A percentile compares a stretch with the other conserved stretches of the same genome.
Evolutionary conservation across 129 eudicot genomes (phyloP).

Genomic region (Tanacetum coccineum): DNA sequence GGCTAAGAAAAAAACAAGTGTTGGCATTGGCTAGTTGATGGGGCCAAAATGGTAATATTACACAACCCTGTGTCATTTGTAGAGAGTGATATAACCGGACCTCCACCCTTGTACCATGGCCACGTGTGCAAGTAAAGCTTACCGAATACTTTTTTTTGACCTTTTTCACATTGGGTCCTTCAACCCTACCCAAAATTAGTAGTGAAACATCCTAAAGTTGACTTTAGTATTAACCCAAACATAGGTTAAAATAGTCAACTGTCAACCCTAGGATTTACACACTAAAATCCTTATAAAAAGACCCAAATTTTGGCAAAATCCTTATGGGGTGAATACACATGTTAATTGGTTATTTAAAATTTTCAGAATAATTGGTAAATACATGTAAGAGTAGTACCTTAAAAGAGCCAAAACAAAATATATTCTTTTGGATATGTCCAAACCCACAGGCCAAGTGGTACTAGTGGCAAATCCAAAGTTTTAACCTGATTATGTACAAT

Average conservation of each 20-base stretch:
- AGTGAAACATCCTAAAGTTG: constrained; percentile 28
- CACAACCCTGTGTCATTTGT: constrained; percentile 14
- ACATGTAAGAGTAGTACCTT: too few relatives aligned
- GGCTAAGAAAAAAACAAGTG: neutral
- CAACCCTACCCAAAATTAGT: constrained; percentile 14
- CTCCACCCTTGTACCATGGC: constrained; percentile 16
- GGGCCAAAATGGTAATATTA: constrained; percentile 32
- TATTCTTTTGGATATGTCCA: too few relatives aligned
- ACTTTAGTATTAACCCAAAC: constrained; percentile 13
- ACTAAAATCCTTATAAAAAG: constrained; percentile 9
- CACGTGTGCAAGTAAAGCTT: constrained; percentile 36
- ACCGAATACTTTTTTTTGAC: constrained; percentile 23
- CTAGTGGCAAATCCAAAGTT: too few relatives aligned
- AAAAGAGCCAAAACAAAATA: too few relatives aligned
- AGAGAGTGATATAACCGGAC: constrained; percentile 11
- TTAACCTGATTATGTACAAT: too few relatives aligned
- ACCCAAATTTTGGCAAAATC: neutral
- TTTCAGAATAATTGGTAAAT: too few relatives aligned
- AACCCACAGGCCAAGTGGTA: too few relatives aligned
- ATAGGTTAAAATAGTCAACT: constrained; percentile 26
- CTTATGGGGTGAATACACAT: too few relatives aligned
- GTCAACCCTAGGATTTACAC: neutral
- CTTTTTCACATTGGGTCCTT: constrained; percentile 21
- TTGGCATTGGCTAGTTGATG: constrained; percentile 14
- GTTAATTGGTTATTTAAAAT: too few relatives aligned